Evolutionary conservation across 768 basidiomycete species (phyloP).

Genomic region (Pholiota microspora): DNA sequence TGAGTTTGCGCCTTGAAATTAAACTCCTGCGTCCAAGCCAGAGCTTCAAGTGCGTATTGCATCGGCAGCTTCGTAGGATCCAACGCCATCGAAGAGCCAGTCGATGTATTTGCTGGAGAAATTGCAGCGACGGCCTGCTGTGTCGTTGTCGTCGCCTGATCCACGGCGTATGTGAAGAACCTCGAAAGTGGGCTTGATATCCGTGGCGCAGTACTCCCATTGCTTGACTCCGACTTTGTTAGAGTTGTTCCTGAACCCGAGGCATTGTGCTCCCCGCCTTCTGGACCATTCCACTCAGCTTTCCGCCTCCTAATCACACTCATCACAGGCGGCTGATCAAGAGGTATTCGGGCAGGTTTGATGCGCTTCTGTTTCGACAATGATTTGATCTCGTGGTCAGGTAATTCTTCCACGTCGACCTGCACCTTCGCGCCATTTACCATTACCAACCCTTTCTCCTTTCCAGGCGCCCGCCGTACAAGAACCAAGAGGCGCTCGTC

Average conservation of each 20-base stretch:
- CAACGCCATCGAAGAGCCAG: conserved; percentile 32
- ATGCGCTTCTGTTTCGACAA: conserved; percentile 83
- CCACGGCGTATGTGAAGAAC: conserved; percentile 74
- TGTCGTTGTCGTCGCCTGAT: conserved; percentile 70
- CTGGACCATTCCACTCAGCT: conserved; percentile 64
- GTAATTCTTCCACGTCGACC: conserved; percentile 87
- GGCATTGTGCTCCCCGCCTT: conserved; percentile 13
- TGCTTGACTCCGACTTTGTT: conserved; percentile 10
- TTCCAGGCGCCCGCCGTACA: conserved; percentile 71
- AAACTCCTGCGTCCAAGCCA: conserved; percentile 76
- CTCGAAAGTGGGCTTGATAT: conserved; percentile 68
- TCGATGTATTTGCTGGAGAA: conserved; percentile 49
- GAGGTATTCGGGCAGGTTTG: conserved; percentile 81
- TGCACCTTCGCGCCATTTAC: conserved; percentile 84
- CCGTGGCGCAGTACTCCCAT: conserved; percentile 59
- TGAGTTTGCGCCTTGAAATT: conserved; percentile 43
- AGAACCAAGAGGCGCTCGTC: conserved; percentile 76
- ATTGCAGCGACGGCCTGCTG: conserved; percentile 79
- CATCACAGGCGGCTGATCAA: conserved; percentile 90
- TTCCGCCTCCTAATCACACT: conserved; percentile 65
- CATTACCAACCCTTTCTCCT: conserved; percentile 81
- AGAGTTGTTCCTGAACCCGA: background rate
- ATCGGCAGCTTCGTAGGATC: conserved; percentile 67
- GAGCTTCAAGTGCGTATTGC: conserved; percentile 78
- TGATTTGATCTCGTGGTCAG: conserved; percentile 82